These are phyloP conservation scores for Chaetomium sp. DNA, from an alignment of 2,329 filamentous ascomycete genomes.

Conservation along the genomic window DNA sequence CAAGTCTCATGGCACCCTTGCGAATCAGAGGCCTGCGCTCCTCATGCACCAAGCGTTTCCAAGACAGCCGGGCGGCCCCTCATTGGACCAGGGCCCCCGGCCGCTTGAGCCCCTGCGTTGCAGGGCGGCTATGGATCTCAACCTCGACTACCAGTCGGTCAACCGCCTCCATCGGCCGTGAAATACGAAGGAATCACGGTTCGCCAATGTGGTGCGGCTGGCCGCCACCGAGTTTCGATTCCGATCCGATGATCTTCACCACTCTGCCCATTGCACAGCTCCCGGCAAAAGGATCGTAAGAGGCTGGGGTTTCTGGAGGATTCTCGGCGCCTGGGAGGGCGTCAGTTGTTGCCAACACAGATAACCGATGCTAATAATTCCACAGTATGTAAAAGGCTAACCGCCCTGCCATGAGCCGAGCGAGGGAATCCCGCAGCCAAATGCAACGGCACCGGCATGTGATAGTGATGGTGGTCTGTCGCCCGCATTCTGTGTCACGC, in stretches of 20 bases:
- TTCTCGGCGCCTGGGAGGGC: background rate
- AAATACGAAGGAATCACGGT: background rate
- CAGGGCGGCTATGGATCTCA: conserved; percentile 45
- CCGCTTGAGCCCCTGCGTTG: conserved; percentile 41
- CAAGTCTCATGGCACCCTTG: conserved; percentile 41
- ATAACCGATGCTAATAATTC: background rate
- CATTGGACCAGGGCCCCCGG: conserved; percentile 44
- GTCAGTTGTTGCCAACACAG: background rate
- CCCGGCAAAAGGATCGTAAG: background rate
- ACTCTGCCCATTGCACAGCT: background rate
- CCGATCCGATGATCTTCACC: conserved; percentile 1
- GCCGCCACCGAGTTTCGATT: background rate
- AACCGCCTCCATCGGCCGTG: conserved; percentile 21
- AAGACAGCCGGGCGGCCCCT: conserved; percentile 38
- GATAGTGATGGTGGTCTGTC: conserved; percentile 25
- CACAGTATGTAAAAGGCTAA: background rate
- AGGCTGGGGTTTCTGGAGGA: background rate
- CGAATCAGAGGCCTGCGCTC: conserved; percentile 43
- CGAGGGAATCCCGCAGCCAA: background rate
- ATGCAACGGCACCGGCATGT: background rate
- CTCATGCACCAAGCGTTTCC: conserved; percentile 49
- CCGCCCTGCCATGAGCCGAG: background rate
- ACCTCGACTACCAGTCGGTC: conserved; percentile 2
- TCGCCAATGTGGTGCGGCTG: background rate
- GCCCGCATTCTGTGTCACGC: background rate